Evolutionary conservation across 2,329 filamentous ascomycete species (phyloP).

Genomic region (Penicillium sp.): DNA sequence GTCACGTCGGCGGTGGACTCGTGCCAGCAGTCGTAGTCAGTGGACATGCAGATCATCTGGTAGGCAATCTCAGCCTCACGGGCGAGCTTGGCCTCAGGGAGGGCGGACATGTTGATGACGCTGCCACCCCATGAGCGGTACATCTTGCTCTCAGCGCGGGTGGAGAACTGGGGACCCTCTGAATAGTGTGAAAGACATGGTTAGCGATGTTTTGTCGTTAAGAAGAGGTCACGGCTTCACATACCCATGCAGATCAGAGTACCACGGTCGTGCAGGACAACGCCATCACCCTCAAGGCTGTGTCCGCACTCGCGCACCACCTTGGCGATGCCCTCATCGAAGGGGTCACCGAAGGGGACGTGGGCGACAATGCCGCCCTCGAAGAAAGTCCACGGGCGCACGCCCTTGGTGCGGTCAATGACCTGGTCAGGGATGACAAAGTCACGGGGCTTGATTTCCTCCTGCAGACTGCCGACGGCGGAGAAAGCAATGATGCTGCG

Average conservation of each 20-base stretch:
- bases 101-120: conserved; percentile 96
- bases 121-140: conserved; percentile 92
- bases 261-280: conserved; percentile 78
- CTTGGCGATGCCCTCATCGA: conserved; percentile 73
- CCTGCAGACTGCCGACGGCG: conserved; percentile 87
- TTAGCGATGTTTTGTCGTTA: neutral
- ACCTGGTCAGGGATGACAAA: conserved; percentile 96
- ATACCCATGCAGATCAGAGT: conserved; percentile 87
- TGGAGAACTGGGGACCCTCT: conserved; percentile 98
- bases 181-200: neutral
- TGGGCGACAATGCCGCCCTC: conserved; percentile 79
- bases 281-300: conserved; percentile 75
- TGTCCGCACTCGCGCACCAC: conserved; percentile 76
- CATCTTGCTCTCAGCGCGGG: conserved; percentile 89
- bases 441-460: conserved; percentile 91
- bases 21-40: conserved; percentile 99
- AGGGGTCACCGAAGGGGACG: conserved; percentile 93
- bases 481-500: conserved; percentile 91
- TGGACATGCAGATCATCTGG: conserved; percentile 99
- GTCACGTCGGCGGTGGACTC: conserved; percentile 74
- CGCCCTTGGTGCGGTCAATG: conserved; percentile 94
- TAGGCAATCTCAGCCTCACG: conserved; percentile 95
- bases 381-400: conserved; percentile 94
- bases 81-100: conserved; percentile 94
- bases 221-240: conserved; percentile 28